Base-by-base conservation (phyloP, 352 stramenopile species). In the Blastocystis sp. region DNA sequence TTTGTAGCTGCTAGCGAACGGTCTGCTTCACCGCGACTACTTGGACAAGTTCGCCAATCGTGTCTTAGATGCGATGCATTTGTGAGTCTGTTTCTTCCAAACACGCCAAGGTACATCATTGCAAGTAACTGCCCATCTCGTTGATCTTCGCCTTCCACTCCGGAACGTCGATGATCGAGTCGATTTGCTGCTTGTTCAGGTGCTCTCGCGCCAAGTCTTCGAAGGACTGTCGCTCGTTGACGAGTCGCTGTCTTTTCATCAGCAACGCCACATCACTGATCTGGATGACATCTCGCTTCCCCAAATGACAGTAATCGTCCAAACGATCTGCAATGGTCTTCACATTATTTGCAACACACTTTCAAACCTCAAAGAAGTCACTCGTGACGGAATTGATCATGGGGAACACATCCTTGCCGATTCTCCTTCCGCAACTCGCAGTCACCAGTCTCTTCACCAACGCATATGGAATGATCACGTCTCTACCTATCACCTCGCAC, bases 21-120 rank as follows among this genome's bases (percentile, higher is more conserved):
- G 70, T 45, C 60, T 85, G 24, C 29, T 85, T 33, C 74, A 85
- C 70, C 45, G 74, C 24, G 74, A 85, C 51, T 85, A 85, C 26
- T 29, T 85, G 33, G 74, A 59, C 31, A 24, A 66, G 31, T 85
- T 85, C 51, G 70, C 66, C n/a, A 85, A 85, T 24, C 37, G 45
- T 29, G 39, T 85, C 19, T 29, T 85, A 24, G 60, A 85, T 69
- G n/a, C 55, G 6, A 85, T 85, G 13, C 45, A 85, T 39, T 31
- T 67, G 16, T 85, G 24, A 33, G 12, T 55, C 13, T 78, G 66
- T 61, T 78, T 19, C 41, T 35, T 78, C 9, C 2, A 1, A 77
- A 19, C 37, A 26, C 16, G 24, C 37, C 26, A 60, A 10, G 63
- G 35, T 26, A 21, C n/a, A 67, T 55, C 33, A 50, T 35, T 31